phyloP scores from a whole-genome alignment of 306 rosid genomes.

The Dicorynia guianensis region DNA sequence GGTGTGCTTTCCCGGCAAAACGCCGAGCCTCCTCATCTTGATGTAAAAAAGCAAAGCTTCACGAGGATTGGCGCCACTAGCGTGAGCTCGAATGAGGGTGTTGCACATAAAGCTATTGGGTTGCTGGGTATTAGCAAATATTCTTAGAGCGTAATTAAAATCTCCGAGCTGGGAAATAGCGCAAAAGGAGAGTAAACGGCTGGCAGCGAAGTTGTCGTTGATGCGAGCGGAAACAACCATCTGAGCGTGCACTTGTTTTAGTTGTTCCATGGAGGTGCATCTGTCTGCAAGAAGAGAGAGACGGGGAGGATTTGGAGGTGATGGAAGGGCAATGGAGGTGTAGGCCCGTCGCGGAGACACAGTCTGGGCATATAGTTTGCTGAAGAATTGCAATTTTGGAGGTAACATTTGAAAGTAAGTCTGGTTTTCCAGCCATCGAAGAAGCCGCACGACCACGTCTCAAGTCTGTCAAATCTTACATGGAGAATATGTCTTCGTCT shows the following conservation, averaged over 20 bases:
- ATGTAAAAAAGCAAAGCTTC: constrained; percentile 40
- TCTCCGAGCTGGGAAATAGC: constrained; percentile 48
- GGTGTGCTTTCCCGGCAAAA: constrained; percentile 54
- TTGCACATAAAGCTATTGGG: constrained; percentile 64
- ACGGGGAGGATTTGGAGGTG: constrained; percentile 8
- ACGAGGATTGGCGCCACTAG: constrained; percentile 29
- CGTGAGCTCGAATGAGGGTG: constrained; percentile 53
- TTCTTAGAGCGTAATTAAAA: constrained; percentile 45
- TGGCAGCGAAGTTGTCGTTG: constrained; percentile 50
- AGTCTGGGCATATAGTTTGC: background rate
- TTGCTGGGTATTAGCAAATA: constrained; percentile 29
- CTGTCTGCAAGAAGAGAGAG: constrained; percentile 50
- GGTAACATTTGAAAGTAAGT: constrained; percentile 40
- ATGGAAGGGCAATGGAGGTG: constrained; percentile 8
- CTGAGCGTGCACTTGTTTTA: constrained; percentile 53
- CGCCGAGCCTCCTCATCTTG: constrained; percentile 49
- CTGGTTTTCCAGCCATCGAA: background rate
- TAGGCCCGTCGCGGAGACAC: background rate
- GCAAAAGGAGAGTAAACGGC: constrained; percentile 50
- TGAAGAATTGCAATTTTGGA: constrained; percentile 35
- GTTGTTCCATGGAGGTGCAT: constrained; percentile 41
- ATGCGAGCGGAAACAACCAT: constrained; percentile 48
- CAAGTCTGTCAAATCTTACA: too few species aligned
- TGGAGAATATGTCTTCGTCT: too few species aligned
- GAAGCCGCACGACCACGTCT: too few species aligned